Base-by-base conservation (phyloP, 768 basidiomycete genomes). In the Rhodotorula kratochvilovae region DNA sequence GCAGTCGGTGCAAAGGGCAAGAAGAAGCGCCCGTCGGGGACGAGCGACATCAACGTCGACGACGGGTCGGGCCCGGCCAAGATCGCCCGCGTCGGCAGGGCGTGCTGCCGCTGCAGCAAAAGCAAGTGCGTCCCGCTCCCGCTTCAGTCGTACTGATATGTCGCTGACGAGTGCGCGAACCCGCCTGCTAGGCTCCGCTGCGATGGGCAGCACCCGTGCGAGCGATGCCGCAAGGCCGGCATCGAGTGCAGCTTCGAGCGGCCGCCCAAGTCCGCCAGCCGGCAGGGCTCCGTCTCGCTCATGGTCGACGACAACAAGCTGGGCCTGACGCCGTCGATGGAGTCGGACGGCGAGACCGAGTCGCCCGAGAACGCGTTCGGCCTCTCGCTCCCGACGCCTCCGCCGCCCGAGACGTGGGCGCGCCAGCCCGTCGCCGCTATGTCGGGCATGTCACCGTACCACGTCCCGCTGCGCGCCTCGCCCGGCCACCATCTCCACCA, bases 241-340 rank as follows among this genome's bases (percentile, higher is more conserved):
- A 61, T 71, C 73, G 73, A 71, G 56, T 74, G 73, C 56, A 66
- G 66, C 48, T 74, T 62, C 48, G 73, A 74, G 50, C 73, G 73
- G 33, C 61, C 72, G 25, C 25, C 64, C 31, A 73, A 70, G 56
- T 21, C 68, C 0, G n/a, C 62, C 2, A 63, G 66, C 29, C 61
- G 62, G 12, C 15, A 46, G 2, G 51, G 55, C 42, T 68, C 73
- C 29, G 45, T 66, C 48, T 58, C 68, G 39, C 61, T 67, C 61
- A n/a, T n/a, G 33, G 27, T 50, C 27, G 51, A 50, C 33, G 64
- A 69, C 63, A 61, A 63, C 35, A 61, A 63, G 29, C 19, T 54
- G 42, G 45, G 43, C 45, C 15, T 55, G 59, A 54, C 59, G 58
- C 68, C 65, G 35, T 43, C 65, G 27, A 60, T 67, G 50, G 73